A percentile compares a stretch with the other conserved stretches of the same genome.
phyloP scores from a whole-genome alignment of 2,329 filamentous ascomycete genomes.

The Pestalotiopsis sp. region DNA sequence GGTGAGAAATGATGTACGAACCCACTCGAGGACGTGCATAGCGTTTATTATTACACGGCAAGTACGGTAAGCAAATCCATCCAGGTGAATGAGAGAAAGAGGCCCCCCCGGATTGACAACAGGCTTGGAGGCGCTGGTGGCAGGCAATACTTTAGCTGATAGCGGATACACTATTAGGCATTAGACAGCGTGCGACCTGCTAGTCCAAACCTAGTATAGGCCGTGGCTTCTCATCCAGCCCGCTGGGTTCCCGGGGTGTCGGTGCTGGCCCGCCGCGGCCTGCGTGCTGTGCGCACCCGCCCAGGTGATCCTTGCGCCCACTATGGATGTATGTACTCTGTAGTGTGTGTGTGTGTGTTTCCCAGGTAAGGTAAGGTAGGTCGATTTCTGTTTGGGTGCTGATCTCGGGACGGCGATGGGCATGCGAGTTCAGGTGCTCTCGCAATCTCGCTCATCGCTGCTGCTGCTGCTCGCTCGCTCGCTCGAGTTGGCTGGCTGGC shows the following conservation, averaged over 20 bases:
- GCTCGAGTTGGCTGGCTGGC: slow-evolving; percentile 1
- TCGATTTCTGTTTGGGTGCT: neutral
- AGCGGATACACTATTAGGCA: neutral
- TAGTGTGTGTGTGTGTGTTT: slow-evolving; percentile 9
- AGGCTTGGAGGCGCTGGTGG: neutral
- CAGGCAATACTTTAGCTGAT: neutral
- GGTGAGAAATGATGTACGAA: too few relatives aligned
- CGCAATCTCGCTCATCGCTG: slow-evolving; percentile 22
- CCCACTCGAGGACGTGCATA: too few relatives aligned
- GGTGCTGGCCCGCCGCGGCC: slow-evolving; percentile 22
- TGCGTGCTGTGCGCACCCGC: neutral
- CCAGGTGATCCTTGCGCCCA: neutral
- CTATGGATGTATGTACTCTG: slow-evolving; percentile 20
- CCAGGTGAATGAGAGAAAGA: too few relatives aligned
- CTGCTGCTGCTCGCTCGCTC: too few relatives aligned
- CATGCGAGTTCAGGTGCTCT: neutral
- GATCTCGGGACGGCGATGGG: neutral
- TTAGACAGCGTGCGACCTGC: slow-evolving; percentile 3
- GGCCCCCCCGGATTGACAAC: neutral
- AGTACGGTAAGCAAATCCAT: too few relatives aligned
- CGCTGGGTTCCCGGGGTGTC: slow-evolving; percentile 30
- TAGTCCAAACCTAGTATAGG: slow-evolving; percentile 30
- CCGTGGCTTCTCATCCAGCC: slow-evolving; percentile 31
- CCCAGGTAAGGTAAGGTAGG: too few relatives aligned
- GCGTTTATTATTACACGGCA: too few relatives aligned